These are phyloP conservation scores for Rhodotorula sphaerocarpa DNA, from an alignment of 768 basidiomycete genomes.

Conservation along the genomic window DNA sequence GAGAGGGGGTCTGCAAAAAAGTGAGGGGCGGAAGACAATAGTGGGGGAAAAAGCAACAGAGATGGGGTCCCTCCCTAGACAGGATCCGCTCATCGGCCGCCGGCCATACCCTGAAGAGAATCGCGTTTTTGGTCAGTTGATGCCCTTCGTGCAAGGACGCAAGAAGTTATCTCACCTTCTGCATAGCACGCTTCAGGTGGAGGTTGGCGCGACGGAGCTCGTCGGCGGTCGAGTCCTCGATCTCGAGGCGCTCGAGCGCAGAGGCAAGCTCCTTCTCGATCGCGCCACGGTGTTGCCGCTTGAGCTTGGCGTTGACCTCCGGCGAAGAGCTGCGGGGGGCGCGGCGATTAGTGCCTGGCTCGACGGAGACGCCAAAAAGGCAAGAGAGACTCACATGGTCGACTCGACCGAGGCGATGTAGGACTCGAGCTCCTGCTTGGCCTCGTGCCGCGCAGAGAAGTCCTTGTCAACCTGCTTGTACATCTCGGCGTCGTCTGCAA, in stretches of 20 bases:
- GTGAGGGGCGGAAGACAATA: not conserved
- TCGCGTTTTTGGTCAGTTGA: not conserved
- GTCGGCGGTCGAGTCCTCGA: conserved; percentile 85
- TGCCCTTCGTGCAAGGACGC: no score
- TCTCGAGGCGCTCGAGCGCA: conserved; percentile 96
- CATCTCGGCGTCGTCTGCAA: conserved; percentile 83
- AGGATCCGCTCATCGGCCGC: conserved; percentile 13
- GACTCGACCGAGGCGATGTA: conserved; percentile 95
- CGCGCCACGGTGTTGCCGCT: conserved; percentile 81
- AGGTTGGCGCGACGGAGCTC: conserved; percentile 95
- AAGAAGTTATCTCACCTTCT: conserved; percentile 56
- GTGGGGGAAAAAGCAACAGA: no score
- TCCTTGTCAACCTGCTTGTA: conserved; percentile 89
- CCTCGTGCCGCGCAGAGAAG: conserved; percentile 94
- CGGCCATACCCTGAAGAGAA: conserved; percentile 15
- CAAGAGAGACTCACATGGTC: conserved; percentile 45
- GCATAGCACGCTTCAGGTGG: conserved; percentile 88
- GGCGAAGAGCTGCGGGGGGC: not conserved
- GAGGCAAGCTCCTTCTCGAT: conserved; percentile 97
- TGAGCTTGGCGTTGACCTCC: not conserved
- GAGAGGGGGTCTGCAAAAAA: not conserved
- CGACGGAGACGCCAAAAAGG: not conserved
- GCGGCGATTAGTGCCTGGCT: no score
- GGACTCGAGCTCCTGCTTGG: conserved; percentile 94
- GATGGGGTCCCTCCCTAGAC: not conserved